Conservation (phyloP, 1,284 basidiomycete genomes). For the Cutaneotrichosporon cutaneum region DNA sequence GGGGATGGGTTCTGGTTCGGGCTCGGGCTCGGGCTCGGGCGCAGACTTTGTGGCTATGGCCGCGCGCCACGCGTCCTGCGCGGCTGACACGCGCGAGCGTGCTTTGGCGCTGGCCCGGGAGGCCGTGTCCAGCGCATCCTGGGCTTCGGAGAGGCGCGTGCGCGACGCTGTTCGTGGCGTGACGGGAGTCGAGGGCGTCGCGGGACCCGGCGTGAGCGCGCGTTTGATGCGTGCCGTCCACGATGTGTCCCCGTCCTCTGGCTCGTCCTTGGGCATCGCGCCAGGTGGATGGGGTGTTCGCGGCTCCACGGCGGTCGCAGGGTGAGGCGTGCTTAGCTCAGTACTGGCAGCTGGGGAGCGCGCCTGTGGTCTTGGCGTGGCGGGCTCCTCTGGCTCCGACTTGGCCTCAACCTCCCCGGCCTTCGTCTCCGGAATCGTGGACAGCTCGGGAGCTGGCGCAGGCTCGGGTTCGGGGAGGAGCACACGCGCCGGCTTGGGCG, state of each 20-base stretch:
- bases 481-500: not conserved
- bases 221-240: conserved; percentile 16
- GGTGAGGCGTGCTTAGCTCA: not conserved
- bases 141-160: conserved; percentile 13
- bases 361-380: not conserved
- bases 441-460: not conserved
- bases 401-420: not conserved
- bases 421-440: not conserved
- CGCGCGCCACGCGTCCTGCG: conserved; percentile 20
- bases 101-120: conserved; percentile 9
- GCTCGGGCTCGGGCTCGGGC: conserved; percentile 1
- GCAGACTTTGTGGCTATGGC: conserved; percentile 18
- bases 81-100: conserved; percentile 8
- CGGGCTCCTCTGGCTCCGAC: not conserved
- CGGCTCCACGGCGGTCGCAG: not conserved
- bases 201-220: not conserved
- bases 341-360: not conserved
- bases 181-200: not conserved
- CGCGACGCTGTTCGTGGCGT: conserved; percentile 3
- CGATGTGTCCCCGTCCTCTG: conserved; percentile 15
- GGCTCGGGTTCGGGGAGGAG: not conserved
- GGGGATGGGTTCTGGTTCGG: not conserved
- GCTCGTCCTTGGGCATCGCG: conserved; percentile 5
- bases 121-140: conserved; percentile 18
- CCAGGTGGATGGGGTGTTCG: not conserved